Evolutionary conservation across 2,329 filamentous ascomycete genomes (phyloP), one percentile per base, ranked within the genome.

Genomic region (Fusarium pininemorale): DNA sequence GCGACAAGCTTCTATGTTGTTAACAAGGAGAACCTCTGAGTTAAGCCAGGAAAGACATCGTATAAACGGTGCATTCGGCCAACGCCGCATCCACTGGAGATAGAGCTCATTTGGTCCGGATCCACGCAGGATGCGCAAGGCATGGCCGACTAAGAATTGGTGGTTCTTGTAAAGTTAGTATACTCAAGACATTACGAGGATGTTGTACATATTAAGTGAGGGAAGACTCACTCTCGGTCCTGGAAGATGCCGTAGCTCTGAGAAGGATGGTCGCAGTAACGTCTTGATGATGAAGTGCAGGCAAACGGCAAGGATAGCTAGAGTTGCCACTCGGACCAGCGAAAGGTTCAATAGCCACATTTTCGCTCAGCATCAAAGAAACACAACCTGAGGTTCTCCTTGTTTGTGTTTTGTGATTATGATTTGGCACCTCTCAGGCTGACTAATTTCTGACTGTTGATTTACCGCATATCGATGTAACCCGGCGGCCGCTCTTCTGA

Each of bases 11-110:
- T 74, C 63, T 8, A 69, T 18, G 12, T 44, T 72, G 13, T 74
- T 74, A 1, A 74, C 71, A 3, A 74, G 37, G 2, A 74, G 35
- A 2, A 74, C 20, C 9, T 74, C 67, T 1, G 58, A 54, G 15
- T 74, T 74, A 2, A 74, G 26, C 67, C 71, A 74, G 1, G 71
- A 68, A 1, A 72, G 35, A 44, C 37, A 56, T 13, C 67, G 30
- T 30, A 74, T 64, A 18, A 74, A 74, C 1, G 71, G 63, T 6
- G 58, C 59, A 12, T 45, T 48, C 2, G 71, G 71, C 71, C 63
- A 74, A n/a, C 41, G 45, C 10, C 63, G 67, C 63, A 51, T 64
- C 71, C 71, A 74, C 9, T 60, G 32, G 8, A 73, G 32, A 18
- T 69, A 72, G 0, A 72, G 13, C 6, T 72, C 69, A 22, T 73